Evolutionary conservation across 2,329 filamentous ascomycete genomes (phyloP), one percentile per base, ranked within the genome.

Genomic region (Arachnopeziza araneosa): DNA sequence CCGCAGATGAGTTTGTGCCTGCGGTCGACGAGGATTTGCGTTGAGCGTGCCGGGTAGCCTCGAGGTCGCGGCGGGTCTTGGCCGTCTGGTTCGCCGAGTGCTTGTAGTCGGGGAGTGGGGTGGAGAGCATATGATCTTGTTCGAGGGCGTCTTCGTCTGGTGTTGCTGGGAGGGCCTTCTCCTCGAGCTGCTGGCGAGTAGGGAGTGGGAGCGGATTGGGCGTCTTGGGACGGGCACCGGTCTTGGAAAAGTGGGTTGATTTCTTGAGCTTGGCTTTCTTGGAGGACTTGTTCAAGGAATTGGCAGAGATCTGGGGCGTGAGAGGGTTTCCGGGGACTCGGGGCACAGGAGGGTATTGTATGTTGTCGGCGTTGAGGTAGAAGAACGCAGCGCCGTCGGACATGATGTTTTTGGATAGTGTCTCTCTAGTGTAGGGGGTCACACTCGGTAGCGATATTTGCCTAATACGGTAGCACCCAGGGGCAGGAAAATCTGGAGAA

Each of bases 91-190:
- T 71, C 50, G 69, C 67, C 52, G 65, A 57, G 60, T 66, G 67
- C 64, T 66, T 68, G 63, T 68, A 70, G 63, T 71, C 67, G 55
- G 64, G 62, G 50, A 69, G 59, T 50, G 69, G 69, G 58, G 67
- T 70, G 51, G 65, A 66, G 58, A 68, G 68, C 70, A 72, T 72
- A 62, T 64, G 62, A 68, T 69, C 63, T 44, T 6, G 36, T 19
- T 14, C 10, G 36, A 12, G 17, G 2, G 36, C 4, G 36, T 17
- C 12, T 19, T 44, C 12, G 36, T 2, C 17, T 44, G 36, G 36
- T 14, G 36, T 44, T 14, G 36, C 12, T 17, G 36, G 36, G 6
- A 44, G 36, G 12, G 10, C 36, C 17, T 44, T 44, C 36, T 44
- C 36, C 4, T 44, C 36, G 2, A 44, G 17, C 17, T 44, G 36